phyloP scores from a whole-genome alignment of 192 early-diverging fungal genomes.

The Borealophlyctis nickersoniae region DNA sequence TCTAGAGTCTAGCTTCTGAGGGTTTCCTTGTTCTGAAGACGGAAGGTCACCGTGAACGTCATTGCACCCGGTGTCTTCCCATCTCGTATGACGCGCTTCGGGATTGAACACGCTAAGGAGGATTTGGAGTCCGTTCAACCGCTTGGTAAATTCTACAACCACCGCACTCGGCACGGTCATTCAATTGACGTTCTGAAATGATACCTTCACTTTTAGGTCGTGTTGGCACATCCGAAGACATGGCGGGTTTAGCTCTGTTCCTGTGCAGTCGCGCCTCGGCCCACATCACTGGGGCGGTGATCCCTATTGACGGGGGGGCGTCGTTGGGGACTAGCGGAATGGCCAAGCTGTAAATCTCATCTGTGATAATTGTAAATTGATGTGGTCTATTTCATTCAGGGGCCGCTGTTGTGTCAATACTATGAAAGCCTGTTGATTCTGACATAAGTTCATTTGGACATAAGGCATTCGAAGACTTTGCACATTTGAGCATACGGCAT shows the following conservation, averaged over 20 bases:
- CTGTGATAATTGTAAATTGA: too few relatives aligned
- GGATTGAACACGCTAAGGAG: constrained; percentile 28
- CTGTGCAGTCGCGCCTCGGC: constrained; percentile 70
- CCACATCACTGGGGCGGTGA: constrained; percentile 78
- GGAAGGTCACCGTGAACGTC: constrained; percentile 43
- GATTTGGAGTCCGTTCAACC: constrained; percentile 19
- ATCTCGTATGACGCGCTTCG: constrained; percentile 48
- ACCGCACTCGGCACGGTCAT: too few relatives aligned
- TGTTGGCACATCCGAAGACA: constrained; percentile 79
- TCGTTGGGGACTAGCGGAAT: constrained; percentile 22
- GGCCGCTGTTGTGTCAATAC: too few relatives aligned
- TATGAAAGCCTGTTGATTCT: too few relatives aligned
- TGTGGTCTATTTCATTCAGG: too few relatives aligned
- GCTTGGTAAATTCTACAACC: constrained; percentile 26
- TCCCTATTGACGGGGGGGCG: constrained; percentile 80
- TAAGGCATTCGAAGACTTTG: too few relatives aligned
- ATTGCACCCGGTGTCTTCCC: constrained; percentile 52
- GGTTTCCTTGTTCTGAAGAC: background rate
- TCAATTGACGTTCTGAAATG: constrained; percentile 44
- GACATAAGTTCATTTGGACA: too few relatives aligned
- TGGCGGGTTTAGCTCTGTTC: constrained; percentile 82
- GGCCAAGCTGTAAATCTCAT: constrained; percentile 26
- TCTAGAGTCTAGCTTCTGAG: background rate
- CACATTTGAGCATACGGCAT: too few relatives aligned
- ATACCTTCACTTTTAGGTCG: constrained; percentile 55